Evolutionary conservation across 495 filamentous ascomycete genomes (phyloP), one percentile per base, ranked within the genome.

Genomic region (Aspergillus baeticus): DNA sequence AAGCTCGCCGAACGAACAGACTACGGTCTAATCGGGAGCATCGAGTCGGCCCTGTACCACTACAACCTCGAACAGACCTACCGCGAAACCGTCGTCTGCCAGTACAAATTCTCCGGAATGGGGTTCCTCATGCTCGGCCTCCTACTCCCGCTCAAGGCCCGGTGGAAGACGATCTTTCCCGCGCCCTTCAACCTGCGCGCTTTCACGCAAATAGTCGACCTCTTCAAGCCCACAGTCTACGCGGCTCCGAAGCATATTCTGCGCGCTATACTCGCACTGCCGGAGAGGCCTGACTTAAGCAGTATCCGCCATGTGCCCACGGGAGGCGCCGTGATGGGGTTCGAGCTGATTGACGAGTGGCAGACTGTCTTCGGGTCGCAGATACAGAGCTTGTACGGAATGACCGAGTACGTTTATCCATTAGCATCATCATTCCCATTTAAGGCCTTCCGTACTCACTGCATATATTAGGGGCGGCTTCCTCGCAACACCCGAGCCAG

Each of bases 401-500:
- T 45, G 42, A 29, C 42, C n/a, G 42, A 45, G 42, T 45, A 21
- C 5, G 21, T 45, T 2, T 45, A 43, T 21, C 41, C n/a, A n/a
- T n/a, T n/a, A n/a, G n/a, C n/a, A n/a, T n/a, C n/a, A n/a, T n/a
- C n/a, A n/a, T n/a, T n/a, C n/a, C n/a, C n/a, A n/a, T n/a, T n/a
- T n/a, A n/a, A n/a, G n/a, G n/a, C n/a, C n/a, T n/a, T n/a, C n/a
- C n/a, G n/a, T n/a, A n/a, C n/a, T n/a, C n/a, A n/a, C n/a, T n/a
- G n/a, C 18, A 22, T 23, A 10, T 23, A 8, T 18, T 14, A 45
- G 42, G 17, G 21, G 2, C 21, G 42, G 42, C 21, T 21, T 45
- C 13, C 26, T 26, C 22, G n/a, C 42, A 31, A n/a, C 26, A 10
- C 42, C 42, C 4, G 72, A 88, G 46, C 85, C 86, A 0, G 68